Percentiles rank a stretch among this genome's conserved stretches.
These are phyloP conservation scores for Cyberlindnera veronae DNA, from an alignment of 805 yeast genomes.

Conservation along the genomic window DNA sequence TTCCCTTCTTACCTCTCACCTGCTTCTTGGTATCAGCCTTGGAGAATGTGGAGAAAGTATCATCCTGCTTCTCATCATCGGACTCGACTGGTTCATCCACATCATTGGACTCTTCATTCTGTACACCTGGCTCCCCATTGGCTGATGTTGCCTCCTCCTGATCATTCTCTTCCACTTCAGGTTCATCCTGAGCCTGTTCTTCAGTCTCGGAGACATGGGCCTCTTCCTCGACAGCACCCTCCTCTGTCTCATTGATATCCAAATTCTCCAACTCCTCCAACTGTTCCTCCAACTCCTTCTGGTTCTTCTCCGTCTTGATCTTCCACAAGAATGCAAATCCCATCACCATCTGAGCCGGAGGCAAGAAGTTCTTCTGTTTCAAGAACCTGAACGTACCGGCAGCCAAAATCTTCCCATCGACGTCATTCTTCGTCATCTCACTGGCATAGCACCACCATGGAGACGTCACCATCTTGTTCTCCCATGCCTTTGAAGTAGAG, in stretches of 20 bases:
- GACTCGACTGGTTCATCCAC: conserved; percentile 10
- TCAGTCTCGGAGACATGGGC: conserved; percentile 7
- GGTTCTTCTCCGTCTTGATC: conserved; percentile 53
- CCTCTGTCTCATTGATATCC: conserved; percentile 14
- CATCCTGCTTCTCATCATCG: conserved; percentile 8
- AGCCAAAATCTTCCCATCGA: conserved; percentile 54
- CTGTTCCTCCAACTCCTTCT: conserved; percentile 31
- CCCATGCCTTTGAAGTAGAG: conserved; percentile 87
- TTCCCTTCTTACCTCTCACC: conserved; percentile 82
- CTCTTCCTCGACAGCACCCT: conserved; percentile 3
- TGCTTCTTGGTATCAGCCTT: conserved; percentile 29
- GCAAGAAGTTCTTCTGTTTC: conserved; percentile 55
- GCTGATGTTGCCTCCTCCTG: background rate
- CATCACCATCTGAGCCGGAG: conserved; percentile 84
- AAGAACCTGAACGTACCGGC: conserved; percentile 58
- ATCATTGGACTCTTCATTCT: conserved; percentile 11
- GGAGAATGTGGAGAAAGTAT: conserved; percentile 5
- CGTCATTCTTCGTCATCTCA: conserved; percentile 68
- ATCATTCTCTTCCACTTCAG: conserved; percentile 10
- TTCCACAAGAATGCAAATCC: conserved; percentile 84
- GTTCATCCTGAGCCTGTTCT: conserved; percentile 9
- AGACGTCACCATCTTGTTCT: conserved; percentile 71
- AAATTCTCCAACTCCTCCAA: conserved; percentile 21
- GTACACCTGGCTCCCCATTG: conserved; percentile 4
- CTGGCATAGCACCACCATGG: conserved; percentile 81